These are phyloP conservation scores for Corinectria fuckeliana DNA, from an alignment of 2,329 filamentous ascomycete species.

Conservation along the genomic window DNA sequence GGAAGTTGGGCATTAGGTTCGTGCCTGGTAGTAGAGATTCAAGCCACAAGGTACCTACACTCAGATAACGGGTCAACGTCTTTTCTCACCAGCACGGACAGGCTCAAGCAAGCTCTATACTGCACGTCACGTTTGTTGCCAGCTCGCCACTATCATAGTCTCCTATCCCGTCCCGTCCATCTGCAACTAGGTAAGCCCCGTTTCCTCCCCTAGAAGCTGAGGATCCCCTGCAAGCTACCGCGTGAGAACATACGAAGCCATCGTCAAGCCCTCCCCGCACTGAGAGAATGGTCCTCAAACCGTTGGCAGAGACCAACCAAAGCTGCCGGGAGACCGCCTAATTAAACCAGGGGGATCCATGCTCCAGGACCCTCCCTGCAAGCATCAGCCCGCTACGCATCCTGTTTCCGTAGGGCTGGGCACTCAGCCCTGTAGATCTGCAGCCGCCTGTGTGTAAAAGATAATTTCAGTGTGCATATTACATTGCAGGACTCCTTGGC, in stretches of 20 bases:
- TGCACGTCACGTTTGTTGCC: constrained; percentile 2
- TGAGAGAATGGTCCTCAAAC: not conserved
- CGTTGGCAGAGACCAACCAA: not conserved
- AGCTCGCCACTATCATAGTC: not conserved
- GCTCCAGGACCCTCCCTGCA: not conserved
- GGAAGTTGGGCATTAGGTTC: not conserved
- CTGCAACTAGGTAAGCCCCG: not conserved
- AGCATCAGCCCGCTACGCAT: constrained; percentile 4
- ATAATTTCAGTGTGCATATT: not conserved
- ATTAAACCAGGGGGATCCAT: not conserved
- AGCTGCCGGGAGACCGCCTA: not conserved
- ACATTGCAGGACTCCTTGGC: not conserved
- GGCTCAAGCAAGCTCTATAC: too few species aligned
- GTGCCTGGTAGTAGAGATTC: too few species aligned
- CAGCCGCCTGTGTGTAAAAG: not conserved
- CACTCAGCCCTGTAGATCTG: not conserved
- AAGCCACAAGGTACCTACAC: too few species aligned
- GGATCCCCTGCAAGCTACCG: not conserved
- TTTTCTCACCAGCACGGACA: not conserved
- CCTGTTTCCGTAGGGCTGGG: not conserved
- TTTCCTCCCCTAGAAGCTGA: not conserved
- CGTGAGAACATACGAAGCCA: not conserved
- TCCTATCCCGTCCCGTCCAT: not conserved
- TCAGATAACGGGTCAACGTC: too few species aligned
- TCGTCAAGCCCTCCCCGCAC: not conserved